Evolutionary conservation across 805 yeast species (phyloP), one percentile per base, ranked within the genome.

Genomic region (Candida manassasensis): DNA sequence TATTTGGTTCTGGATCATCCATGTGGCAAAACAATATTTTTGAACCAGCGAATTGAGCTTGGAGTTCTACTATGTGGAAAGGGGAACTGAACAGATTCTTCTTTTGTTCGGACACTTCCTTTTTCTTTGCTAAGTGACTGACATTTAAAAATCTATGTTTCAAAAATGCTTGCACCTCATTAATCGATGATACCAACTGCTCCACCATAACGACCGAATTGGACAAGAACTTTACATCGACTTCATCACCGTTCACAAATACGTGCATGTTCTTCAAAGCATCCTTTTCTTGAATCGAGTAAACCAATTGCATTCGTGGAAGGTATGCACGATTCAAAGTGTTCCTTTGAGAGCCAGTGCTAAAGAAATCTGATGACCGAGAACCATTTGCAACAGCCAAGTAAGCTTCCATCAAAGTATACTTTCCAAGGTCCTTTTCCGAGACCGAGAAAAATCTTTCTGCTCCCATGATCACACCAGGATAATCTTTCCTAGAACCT

Each of bases 401-500:
- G 49, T 77, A 87, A 3, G 86, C 83, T 29, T 80, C 84, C 34
- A 75, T 66, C 38, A 86, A 61, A 0, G 87, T 74, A 26, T 86
- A 62, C 42, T 80, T 79, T 2, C 95, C 95, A 27, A 75, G 57
- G 6, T 65, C 66, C 12, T 74, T 72, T 30, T 79, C 80, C 15
- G 80, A 71, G 0, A 79, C 74, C 2, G 86, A 77, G 42, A 79
- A 83, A 14, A 86, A 73, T 12, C 79, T 63, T 43, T 84, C 86
- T 37, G 83, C 85, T 0, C 97, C 97, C 19, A 78, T 41, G 25
- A 84, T 79, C n/a, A 86, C 50, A 8, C 96, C 96, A 0, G 87
- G 87, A 35, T 63, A 67, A 19, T 58, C 62, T 15, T 67, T 69
- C 2, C 50, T 41, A 2, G 54, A 51, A 4, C 54, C 55, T n/a